phyloP scores from a whole-genome alignment of 768 basidiomycete genomes.

The Coprinopsis cinerea region DNA sequence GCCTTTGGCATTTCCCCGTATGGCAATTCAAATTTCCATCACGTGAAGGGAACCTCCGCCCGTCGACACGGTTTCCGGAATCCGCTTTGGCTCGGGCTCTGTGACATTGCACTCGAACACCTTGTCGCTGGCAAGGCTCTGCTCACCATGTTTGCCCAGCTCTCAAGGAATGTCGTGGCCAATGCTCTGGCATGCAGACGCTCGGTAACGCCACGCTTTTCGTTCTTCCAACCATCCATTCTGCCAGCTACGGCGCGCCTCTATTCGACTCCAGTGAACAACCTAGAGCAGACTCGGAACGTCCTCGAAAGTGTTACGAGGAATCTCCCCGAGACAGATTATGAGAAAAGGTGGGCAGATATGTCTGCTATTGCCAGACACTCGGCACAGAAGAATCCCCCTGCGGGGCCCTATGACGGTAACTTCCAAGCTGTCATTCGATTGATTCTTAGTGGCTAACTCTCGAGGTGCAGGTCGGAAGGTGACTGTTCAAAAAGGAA shows the following conservation, averaged over 20 bases:
- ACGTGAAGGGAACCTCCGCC: conserved; percentile 7
- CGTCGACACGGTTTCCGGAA: background rate
- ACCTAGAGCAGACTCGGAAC: background rate
- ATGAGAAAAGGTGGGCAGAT: conserved; percentile 36
- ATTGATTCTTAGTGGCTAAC: background rate
- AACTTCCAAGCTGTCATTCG: conserved; percentile 12
- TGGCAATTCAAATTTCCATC: background rate
- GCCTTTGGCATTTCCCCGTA: background rate
- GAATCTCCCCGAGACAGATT: background rate
- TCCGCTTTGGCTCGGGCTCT: too few relatives aligned
- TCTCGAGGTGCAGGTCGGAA: conserved; percentile 48
- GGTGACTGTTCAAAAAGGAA: conserved; percentile 37
- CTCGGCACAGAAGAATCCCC: conserved; percentile 23
- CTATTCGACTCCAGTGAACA: background rate
- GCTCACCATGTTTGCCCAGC: background rate
- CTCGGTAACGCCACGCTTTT: background rate
- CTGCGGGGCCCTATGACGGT: conserved; percentile 53
- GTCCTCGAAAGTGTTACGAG: background rate
- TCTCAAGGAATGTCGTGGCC: conserved; percentile 1
- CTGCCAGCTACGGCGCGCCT: background rate
- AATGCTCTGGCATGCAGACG: background rate
- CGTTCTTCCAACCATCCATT: too few relatives aligned
- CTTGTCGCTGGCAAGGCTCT: background rate
- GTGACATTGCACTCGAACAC: background rate
- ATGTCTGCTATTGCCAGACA: conserved; percentile 24